Percentiles rank a stretch among this genome's conserved stretches.
These are phyloP conservation scores for Hygrophila difformis DNA, from an alignment of 257 asterid species.

Conservation along the genomic window DNA sequence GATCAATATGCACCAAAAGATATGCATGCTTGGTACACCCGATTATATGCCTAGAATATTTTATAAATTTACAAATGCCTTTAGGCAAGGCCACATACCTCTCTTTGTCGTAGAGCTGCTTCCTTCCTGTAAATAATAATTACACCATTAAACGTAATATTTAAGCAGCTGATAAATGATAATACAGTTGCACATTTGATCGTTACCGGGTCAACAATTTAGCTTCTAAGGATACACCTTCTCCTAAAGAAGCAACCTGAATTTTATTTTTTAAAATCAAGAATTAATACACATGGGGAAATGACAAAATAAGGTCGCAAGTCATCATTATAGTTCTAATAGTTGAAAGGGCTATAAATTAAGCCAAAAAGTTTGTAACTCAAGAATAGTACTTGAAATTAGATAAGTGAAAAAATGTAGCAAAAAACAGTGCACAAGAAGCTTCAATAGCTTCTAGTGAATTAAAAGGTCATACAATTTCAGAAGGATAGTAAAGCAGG, in stretches of 20 bases:
- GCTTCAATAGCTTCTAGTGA: slow-evolving; percentile 2
- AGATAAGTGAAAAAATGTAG: slow-evolving; percentile 4
- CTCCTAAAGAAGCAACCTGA: slow-evolving; percentile 96
- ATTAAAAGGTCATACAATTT: slow-evolving; percentile 8
- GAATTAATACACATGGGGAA: too few species aligned
- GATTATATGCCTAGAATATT: too few species aligned
- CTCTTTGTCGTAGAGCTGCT: slow-evolving; percentile 94
- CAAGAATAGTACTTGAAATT: slow-evolving; percentile 1
- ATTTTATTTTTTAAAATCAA: too few species aligned
- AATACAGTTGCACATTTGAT: slow-evolving; percentile 13
- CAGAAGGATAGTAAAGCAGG: slow-evolving; percentile 6
- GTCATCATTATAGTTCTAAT: too few species aligned
- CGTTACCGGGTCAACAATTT: slow-evolving; percentile 75
- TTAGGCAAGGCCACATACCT: slow-evolving; percentile 31
- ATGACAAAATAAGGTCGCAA: not conserved
- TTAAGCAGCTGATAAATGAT: slow-evolving; percentile 12
- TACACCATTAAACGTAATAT: slow-evolving; percentile 29
- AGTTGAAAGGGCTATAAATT: too few species aligned
- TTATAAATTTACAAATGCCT: too few species aligned
- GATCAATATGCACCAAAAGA: slow-evolving; percentile 1
- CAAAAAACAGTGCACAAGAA: not conserved
- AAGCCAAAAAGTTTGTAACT: too few species aligned
- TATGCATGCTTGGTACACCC: not conserved
- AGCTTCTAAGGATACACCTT: slow-evolving; percentile 97
- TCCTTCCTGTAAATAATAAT: slow-evolving; percentile 76